Evolutionary conservation across 441 rosid species (phyloP).

Genomic region (Pelargonium myrrhifolium): DNA sequence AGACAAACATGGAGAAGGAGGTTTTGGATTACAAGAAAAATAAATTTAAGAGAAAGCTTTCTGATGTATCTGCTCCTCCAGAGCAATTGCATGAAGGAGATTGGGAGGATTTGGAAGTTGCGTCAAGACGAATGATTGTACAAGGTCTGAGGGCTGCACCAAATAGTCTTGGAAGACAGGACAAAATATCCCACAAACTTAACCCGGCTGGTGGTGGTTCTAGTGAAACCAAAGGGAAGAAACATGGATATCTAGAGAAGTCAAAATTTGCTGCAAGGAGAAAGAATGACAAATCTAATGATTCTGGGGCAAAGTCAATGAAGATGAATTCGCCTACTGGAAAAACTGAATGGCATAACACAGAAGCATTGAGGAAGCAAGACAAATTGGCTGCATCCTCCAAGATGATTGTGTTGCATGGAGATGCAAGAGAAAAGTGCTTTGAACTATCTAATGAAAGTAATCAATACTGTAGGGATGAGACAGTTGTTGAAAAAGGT

Average conservation of each 20-base stretch:
- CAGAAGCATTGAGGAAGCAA: not conserved
- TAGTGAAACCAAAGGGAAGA: too few relatives aligned
- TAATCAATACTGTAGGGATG: too few relatives aligned
- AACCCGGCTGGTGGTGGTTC: too few relatives aligned
- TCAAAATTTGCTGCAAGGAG: not conserved
- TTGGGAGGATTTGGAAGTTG: not conserved
- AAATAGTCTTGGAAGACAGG: not conserved
- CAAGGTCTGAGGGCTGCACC: not conserved
- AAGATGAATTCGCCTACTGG: not conserved
- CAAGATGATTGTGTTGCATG: too few relatives aligned
- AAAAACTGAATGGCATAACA: not conserved
- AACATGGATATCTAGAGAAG: not conserved
- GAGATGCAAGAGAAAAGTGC: too few relatives aligned
- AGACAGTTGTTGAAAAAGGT: too few relatives aligned
- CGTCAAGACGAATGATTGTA: not conserved
- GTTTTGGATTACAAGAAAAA: not conserved
- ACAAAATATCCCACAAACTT: too few relatives aligned
- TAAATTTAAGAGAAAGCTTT: not conserved
- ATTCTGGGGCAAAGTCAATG: not conserved
- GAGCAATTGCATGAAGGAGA: not conserved
- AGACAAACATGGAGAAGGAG: conserved; percentile 11
- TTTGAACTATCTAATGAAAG: too few relatives aligned
- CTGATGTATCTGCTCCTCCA: not conserved
- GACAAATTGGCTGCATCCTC: too few relatives aligned
- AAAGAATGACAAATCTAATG: not conserved